Conservation (phyloP, 352 stramenopile genomes). For the Phytopythium helicoides region DNA sequence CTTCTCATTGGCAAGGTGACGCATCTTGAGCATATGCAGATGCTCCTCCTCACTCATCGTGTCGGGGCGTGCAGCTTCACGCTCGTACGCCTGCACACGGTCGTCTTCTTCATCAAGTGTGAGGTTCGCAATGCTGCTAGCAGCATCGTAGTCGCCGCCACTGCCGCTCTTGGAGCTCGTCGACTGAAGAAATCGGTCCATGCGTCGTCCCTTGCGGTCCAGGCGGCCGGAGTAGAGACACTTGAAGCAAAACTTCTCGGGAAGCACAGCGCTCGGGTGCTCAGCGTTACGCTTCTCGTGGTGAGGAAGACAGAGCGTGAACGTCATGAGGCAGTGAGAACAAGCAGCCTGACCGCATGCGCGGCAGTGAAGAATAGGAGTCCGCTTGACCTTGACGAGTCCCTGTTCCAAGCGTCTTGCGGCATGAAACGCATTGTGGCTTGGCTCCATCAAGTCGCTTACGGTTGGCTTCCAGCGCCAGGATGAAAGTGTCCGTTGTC, state of each 20-base stretch:
- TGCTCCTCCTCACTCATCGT: slow-evolving; percentile 15
- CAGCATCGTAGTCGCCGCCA: slow-evolving; percentile 1
- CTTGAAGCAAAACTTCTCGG: slow-evolving; percentile 63
- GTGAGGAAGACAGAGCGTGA: slow-evolving; percentile 52
- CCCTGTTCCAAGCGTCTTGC: slow-evolving; percentile 27
- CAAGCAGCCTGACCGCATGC: slow-evolving; percentile 54
- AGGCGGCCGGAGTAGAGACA: slow-evolving; percentile 53
- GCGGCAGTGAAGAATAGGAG: slow-evolving; percentile 27
- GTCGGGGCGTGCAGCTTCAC: not conserved
- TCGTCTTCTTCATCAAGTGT: slow-evolving; percentile 23
- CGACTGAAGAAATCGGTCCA: slow-evolving; percentile 33
- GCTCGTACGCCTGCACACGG: not conserved
- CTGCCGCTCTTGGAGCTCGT: slow-evolving; percentile 10
- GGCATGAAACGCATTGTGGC: slow-evolving; percentile 31
- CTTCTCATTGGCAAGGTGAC: slow-evolving; percentile 34
- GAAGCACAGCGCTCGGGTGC: slow-evolving; percentile 58
- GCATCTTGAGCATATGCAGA: slow-evolving; percentile 29
- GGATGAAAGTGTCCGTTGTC: slow-evolving; percentile 30
- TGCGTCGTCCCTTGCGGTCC: slow-evolving; percentile 47
- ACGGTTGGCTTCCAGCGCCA: slow-evolving; percentile 25
- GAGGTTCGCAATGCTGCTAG: slow-evolving; percentile 4
- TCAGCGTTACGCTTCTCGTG: slow-evolving; percentile 56
- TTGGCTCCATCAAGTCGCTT: slow-evolving; percentile 25
- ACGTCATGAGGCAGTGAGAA: slow-evolving; percentile 46
- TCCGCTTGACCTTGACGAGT: slow-evolving; percentile 37